These are phyloP conservation scores for Pseudogymnoascus sp. DNA, from an alignment of 2,329 filamentous ascomycete species.

Conservation along the genomic window DNA sequence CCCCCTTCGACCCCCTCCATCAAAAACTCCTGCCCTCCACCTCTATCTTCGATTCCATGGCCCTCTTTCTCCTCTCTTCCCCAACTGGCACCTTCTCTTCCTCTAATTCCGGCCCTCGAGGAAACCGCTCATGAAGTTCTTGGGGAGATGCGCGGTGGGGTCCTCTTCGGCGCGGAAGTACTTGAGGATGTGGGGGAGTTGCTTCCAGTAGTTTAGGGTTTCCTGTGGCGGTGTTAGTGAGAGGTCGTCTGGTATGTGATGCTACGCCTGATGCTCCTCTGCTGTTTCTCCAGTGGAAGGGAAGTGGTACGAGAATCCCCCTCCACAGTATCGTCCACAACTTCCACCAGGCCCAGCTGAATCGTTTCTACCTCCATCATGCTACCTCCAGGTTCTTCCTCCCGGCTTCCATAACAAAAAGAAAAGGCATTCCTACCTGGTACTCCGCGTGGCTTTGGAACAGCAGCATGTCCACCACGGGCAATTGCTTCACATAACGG, in stretches of 20 bases:
- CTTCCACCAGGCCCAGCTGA: background rate
- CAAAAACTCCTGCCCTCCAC: background rate
- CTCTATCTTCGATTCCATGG: background rate
- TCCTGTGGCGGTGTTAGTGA: conserved; percentile 50
- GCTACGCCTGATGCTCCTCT: background rate
- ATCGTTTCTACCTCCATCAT: background rate
- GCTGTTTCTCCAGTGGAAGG: background rate
- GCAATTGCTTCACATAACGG: conserved; percentile 83
- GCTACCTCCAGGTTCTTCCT: too few relatives aligned
- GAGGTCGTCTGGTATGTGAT: too few relatives aligned
- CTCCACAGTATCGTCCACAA: background rate
- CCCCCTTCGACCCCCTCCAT: background rate
- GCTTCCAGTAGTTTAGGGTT: conserved; percentile 99
- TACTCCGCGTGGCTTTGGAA: conserved; percentile 90
- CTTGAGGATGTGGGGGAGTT: conserved; percentile 88
- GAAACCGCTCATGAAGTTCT: conserved; percentile 90
- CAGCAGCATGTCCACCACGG: conserved; percentile 80
- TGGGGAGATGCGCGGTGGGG: conserved; percentile 67
- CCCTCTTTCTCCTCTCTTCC: background rate
- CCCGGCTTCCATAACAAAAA: background rate
- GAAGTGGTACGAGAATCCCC: background rate
- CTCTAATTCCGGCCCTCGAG: conserved; percentile 55
- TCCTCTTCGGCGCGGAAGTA: conserved; percentile 90
- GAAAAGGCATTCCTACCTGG: conserved; percentile 54
- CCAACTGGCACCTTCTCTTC: background rate